Evolutionary conservation across 176 grass and related monocot species (phyloP), one percentile per base, ranked within the genome.

Genomic region (Oryza longistaminata): DNA sequence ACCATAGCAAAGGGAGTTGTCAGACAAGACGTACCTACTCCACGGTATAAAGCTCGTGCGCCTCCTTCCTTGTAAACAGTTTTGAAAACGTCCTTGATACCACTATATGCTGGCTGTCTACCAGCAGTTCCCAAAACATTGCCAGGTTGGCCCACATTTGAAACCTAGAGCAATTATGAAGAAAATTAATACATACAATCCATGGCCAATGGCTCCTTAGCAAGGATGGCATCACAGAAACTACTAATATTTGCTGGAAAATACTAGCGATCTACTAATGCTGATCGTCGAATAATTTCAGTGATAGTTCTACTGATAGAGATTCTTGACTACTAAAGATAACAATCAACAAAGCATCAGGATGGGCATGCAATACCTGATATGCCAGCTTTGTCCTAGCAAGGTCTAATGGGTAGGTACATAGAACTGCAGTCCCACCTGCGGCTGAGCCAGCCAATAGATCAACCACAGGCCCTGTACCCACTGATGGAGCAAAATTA

Each of bases 401-500:
- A 83, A 98, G 88, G 81, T 98, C 93, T 79, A 98, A 88, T 55
- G 93, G 96, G 74, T 98, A 98, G 26, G 96, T 98, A 90, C 91
- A 98, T 22, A 94, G 78, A 92, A 98, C 96, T 75, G 96, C 96
- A 83, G 93, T 98, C 11, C 96, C 93, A 80, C 96, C 96, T 46
- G 96, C 91, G 76, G 93, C 89, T 64, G 96, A 98, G 58, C 96
- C 96, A 75, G 96, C 93, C 61, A 98, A 87, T 42, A 98, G 93
- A 95, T 98, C 96, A 62, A 98, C 93, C 44, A 92, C 76, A 69
- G 96, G 88, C 62, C 96, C 96, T 46, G 89, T 93, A 44, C 91
- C 93, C 31, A 98, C 73, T 64, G 80, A 87, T 73, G 73, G 83
- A 44, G 93, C 85, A 82, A 80, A 88, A 64, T 98, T 94, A 83